Evolutionary conservation across 805 yeast species (phyloP).

Genomic region (Schizosaccharomyces pombe): DNA sequence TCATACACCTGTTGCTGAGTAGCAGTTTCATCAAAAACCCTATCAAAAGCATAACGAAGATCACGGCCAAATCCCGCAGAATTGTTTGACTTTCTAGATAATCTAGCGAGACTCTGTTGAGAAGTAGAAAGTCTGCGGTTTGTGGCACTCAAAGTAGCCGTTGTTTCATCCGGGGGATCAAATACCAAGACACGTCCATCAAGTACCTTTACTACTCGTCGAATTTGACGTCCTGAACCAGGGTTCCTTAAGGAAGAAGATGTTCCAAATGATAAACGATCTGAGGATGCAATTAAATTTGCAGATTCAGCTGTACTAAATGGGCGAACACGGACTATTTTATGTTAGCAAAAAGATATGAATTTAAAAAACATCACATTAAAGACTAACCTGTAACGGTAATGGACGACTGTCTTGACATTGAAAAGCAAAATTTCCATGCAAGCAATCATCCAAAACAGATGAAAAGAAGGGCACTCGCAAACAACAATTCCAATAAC

Average conservation of each 20-base stretch:
- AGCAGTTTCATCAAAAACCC: conserved; percentile 4
- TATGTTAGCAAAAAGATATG: neutral
- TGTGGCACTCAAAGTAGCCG: neutral
- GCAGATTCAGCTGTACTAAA: neutral
- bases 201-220: neutral
- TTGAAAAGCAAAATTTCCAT: neutral
- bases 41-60: conserved; percentile 3
- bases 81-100: neutral
- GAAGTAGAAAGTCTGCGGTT: neutral
- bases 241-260: neutral
- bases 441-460: neutral
- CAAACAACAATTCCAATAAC: too few relatives aligned
- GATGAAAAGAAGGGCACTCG: too few relatives aligned
- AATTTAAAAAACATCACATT: neutral
- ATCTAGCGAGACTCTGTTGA: neutral
- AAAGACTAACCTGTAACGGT: neutral
- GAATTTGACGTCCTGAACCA: neutral
- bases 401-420: neutral
- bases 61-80: neutral
- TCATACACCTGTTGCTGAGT: conserved; percentile 1
- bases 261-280: neutral
- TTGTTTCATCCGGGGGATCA: conserved; percentile 4
- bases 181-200: conserved; percentile 2
- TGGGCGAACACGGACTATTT: conserved; percentile 4
- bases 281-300: neutral